Percentiles rank a stretch among this genome's conserved stretches.
phyloP scores from a whole-genome alignment of 176 grass and related monocot genomes.

The Musa acuminata region DNA sequence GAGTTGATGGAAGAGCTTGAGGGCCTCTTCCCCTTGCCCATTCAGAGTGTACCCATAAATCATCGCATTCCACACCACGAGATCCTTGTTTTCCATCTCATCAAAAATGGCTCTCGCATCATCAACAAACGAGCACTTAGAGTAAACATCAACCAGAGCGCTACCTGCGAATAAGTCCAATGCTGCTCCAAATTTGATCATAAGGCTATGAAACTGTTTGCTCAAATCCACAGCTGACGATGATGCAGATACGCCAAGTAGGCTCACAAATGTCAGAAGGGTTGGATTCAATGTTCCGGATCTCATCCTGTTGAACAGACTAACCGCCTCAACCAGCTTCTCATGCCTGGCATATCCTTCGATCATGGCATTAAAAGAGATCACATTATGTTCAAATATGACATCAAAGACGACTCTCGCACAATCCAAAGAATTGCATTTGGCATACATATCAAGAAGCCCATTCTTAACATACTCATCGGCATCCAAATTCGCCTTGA shows the following conservation, averaged over 20 bases:
- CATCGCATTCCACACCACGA: conserved; percentile 73
- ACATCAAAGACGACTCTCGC: conserved; percentile 55
- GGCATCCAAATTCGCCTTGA: conserved; percentile 51
- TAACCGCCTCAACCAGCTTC: conserved; percentile 33
- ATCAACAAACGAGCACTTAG: conserved; percentile 51
- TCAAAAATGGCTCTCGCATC: conserved; percentile 59
- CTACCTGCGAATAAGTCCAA: conserved; percentile 46
- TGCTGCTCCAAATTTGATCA: conserved; percentile 49
- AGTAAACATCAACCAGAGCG: conserved; percentile 70
- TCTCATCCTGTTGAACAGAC: conserved; percentile 56
- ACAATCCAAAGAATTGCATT: conserved; percentile 41
- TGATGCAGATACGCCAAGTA: conserved; percentile 54
- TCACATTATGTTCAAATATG: conserved; percentile 32
- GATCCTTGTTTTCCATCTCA: conserved; percentile 42
- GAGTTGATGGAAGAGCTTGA: conserved; percentile 57
- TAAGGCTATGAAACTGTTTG: conserved; percentile 59
- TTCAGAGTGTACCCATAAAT: conserved; percentile 57
- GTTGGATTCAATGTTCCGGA: conserved; percentile 37
- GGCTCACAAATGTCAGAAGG: conserved; percentile 51
- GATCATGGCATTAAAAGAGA: conserved; percentile 77
- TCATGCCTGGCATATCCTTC: conserved; percentile 65
- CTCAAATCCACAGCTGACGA: conserved; percentile 38
- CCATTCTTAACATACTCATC: conserved; percentile 68
- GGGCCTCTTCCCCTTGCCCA: conserved; percentile 56
- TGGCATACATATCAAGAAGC: conserved; percentile 71